Evolutionary conservation across 2,329 filamentous ascomycete genomes (phyloP).

Genomic region (Colletotrichum cuscutae): DNA sequence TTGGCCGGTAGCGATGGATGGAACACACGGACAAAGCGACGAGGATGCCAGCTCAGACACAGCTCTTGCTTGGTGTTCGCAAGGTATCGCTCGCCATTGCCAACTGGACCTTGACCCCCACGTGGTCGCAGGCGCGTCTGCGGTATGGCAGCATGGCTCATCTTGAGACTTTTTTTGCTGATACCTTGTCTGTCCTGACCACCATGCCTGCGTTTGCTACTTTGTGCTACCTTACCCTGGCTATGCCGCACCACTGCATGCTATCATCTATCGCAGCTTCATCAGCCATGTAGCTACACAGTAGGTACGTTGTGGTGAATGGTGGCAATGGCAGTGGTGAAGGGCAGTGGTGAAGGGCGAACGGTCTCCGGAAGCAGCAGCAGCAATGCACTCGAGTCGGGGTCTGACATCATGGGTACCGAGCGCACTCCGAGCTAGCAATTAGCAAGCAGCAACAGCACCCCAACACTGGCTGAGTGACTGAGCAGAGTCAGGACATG

Average conservation of each 20-base stretch:
- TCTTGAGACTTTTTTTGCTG: not conserved
- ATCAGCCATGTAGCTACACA: not conserved
- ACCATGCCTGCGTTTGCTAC: not conserved
- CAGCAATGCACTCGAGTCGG: not conserved
- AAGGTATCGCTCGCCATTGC: conserved; percentile 1
- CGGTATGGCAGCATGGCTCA: not conserved
- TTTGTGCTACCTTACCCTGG: too few relatives aligned
- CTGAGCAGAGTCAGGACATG: not conserved
- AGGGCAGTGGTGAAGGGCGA: not conserved
- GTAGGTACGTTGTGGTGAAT: not conserved
- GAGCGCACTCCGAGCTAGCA: conserved; percentile 25
- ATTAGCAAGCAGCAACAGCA: not conserved
- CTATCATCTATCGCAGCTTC: not conserved
- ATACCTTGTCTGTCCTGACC: not conserved
- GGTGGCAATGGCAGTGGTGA: not conserved
- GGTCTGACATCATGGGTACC: conserved; percentile 33
- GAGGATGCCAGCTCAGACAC: not conserved
- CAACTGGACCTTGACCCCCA: conserved; percentile 9
- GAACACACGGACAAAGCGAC: not conserved
- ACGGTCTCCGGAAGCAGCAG: not conserved
- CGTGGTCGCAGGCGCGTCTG: conserved; percentile 19
- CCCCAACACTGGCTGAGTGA: not conserved
- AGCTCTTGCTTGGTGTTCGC: not conserved
- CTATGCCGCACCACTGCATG: not conserved
- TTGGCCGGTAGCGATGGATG: not conserved